Percentiles rank a stretch among this genome's conserved stretches.
Conservation (phyloP, 495 filamentous ascomycete genomes). For the Glutinoglossum americanum region DNA sequence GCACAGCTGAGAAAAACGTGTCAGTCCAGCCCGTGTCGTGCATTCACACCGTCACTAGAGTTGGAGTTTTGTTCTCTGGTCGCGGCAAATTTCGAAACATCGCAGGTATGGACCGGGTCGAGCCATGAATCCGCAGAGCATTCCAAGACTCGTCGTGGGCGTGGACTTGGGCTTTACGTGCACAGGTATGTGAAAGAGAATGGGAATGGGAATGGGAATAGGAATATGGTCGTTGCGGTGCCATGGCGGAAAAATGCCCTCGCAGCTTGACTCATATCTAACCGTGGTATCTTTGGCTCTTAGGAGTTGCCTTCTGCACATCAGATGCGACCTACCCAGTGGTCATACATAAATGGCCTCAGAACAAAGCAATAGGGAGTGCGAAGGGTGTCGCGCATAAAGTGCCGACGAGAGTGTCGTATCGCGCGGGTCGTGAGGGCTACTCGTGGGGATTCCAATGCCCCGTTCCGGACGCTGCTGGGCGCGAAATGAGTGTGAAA, state of each 20-base stretch:
- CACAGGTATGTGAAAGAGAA: slow-evolving; percentile 11
- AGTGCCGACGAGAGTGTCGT: background rate
- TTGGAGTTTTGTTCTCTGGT: too few species aligned
- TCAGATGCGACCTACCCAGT: background rate
- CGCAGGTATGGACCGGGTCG: too few species aligned
- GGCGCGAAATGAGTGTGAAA: slow-evolving; percentile 17
- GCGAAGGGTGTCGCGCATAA: background rate
- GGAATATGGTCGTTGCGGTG: too few species aligned
- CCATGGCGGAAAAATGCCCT: too few species aligned
- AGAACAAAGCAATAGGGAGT: background rate
- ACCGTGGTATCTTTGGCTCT: background rate
- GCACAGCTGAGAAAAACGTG: too few species aligned
- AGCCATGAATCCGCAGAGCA: background rate
- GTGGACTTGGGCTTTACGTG: slow-evolving; percentile 26
- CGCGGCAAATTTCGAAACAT: too few species aligned
- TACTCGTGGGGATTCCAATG: background rate
- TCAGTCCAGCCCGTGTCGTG: too few species aligned
- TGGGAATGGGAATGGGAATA: background rate
- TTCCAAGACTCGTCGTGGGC: slow-evolving; percentile 17
- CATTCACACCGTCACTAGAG: too few species aligned
- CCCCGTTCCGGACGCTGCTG: background rate
- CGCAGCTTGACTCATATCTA: background rate
- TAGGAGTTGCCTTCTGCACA: background rate
- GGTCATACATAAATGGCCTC: background rate
- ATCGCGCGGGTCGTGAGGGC: background rate